Percentiles rank a stretch among this genome's conserved stretches.
Conservation (phyloP, 805 yeast species). For the Yamadazyma laniorum region DNA sequence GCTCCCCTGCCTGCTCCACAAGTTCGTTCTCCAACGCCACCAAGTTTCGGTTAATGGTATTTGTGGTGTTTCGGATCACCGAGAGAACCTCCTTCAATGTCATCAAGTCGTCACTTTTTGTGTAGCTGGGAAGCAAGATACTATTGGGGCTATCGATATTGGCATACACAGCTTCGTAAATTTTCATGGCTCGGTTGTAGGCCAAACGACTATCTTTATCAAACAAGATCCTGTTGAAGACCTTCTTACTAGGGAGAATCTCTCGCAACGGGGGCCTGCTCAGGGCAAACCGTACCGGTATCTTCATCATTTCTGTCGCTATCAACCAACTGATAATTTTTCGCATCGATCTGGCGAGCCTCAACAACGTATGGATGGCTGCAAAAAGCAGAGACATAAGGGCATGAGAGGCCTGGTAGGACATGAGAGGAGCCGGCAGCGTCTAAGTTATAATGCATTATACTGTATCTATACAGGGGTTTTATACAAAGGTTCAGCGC, state of each 20-base stretch:
- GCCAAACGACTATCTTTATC: conserved; percentile 62
- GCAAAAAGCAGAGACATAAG: too few relatives aligned
- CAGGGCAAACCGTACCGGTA: background rate
- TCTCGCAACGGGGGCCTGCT: conserved; percentile 11
- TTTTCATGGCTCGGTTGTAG: conserved; percentile 52
- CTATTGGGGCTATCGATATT: conserved; percentile 40
- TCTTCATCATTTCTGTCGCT: background rate
- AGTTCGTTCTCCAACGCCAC: conserved; percentile 66
- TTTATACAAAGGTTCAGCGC: too few relatives aligned
- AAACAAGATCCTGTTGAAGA: conserved; percentile 58
- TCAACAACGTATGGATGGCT: too few relatives aligned
- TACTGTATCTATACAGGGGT: too few relatives aligned
- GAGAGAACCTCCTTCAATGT: conserved; percentile 64
- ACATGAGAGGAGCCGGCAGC: too few relatives aligned
- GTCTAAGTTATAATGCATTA: too few relatives aligned
- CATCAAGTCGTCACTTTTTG: conserved; percentile 60
- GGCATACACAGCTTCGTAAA: conserved; percentile 51
- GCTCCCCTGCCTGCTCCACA: conserved; percentile 80
- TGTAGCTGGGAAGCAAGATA: conserved; percentile 43
- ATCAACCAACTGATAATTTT: too few relatives aligned
- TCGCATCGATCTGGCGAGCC: too few relatives aligned
- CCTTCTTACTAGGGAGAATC: conserved; percentile 56
- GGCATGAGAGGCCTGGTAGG: too few relatives aligned
- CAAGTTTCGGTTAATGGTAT: conserved; percentile 54
- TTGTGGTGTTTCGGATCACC: conserved; percentile 58